Conservation (phyloP, 805 yeast genomes). For the Saturnispora dispora region DNA sequence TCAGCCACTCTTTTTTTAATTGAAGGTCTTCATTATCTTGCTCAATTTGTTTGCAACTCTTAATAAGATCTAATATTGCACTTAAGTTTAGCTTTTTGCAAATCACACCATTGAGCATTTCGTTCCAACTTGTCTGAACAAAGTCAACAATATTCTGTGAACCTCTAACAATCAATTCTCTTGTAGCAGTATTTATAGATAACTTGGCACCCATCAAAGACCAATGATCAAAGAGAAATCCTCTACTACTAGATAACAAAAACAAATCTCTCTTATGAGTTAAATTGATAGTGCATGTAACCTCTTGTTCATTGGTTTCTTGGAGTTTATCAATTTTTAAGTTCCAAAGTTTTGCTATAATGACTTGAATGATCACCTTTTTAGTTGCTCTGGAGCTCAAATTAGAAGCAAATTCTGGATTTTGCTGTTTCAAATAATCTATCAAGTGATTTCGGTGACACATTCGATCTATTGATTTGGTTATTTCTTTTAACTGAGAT, state of each 20-base stretch:
- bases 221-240: conserved; percentile 28
- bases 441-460: conserved; percentile 12
- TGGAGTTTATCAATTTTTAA: conserved; percentile 13
- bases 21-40: background rate
- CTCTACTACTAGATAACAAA: conserved; percentile 25
- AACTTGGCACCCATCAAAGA: conserved; percentile 28
- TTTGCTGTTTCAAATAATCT: conserved; percentile 13
- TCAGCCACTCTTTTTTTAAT: background rate
- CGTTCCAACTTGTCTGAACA: conserved; percentile 29
- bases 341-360: conserved; percentile 23
- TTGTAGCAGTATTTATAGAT: conserved; percentile 20
- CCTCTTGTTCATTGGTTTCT: conserved; percentile 6
- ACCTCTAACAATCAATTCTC: conserved; percentile 24
- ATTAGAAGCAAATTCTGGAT: conserved; percentile 1
- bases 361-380: conserved; percentile 15
- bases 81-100: conserved; percentile 15
- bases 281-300: conserved; percentile 19
- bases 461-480: conserved; percentile 7
- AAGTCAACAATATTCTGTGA: conserved; percentile 21
- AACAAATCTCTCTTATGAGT: conserved; percentile 25
- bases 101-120: conserved; percentile 22
- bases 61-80: conserved; percentile 18
- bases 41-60: background rate
- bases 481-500: conserved; percentile 13
- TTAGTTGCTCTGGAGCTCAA: conserved; percentile 11